A percentile compares a stretch with the other conserved stretches of the same genome.
Conservation (phyloP, 352 stramenopile genomes). For the Globisporangium spinosum region DNA sequence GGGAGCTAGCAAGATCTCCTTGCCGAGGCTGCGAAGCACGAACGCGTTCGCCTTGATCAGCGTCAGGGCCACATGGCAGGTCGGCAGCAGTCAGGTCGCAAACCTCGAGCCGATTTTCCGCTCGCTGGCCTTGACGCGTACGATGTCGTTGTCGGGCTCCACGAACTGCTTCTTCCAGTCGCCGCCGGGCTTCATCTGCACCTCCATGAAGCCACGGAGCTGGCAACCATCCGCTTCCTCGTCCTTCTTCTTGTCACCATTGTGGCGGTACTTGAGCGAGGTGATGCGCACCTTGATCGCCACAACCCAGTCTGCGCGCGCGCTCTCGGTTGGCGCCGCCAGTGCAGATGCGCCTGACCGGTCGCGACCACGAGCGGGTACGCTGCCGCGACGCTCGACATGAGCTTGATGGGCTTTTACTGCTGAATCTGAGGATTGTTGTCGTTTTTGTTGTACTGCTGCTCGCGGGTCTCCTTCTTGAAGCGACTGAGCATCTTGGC, state of each 20-base stretch:
- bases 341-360: conserved; percentile 49
- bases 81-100: conserved; percentile 51
- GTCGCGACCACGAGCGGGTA: conserved; percentile 65
- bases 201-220: conserved; percentile 54
- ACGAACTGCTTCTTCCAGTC: conserved; percentile 59
- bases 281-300: conserved; percentile 68
- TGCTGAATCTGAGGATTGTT: not conserved
- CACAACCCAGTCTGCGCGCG: conserved; percentile 54
- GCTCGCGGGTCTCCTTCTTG: conserved; percentile 29
- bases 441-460: conserved; percentile 17
- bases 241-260: conserved; percentile 20
- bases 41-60: conserved; percentile 59
- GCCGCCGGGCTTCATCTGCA: conserved; percentile 41
- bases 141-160: conserved; percentile 59
- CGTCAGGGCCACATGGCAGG: conserved; percentile 32
- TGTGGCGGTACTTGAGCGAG: conserved; percentile 57
- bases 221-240: conserved; percentile 18
- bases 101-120: conserved; percentile 48
- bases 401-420: conserved; percentile 8
- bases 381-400: conserved; percentile 16
- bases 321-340: conserved; percentile 37
- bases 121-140: conserved; percentile 65
- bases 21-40: conserved; percentile 7
- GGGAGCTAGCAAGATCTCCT: conserved; percentile 46
- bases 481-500: conserved; percentile 30